A percentile compares a stretch with the other conserved stretches of the same genome.
Evolutionary conservation across 371 early-diverging fungal genomes (phyloP).

Genomic region (Ecytonucleospora hepatopenaei): DNA sequence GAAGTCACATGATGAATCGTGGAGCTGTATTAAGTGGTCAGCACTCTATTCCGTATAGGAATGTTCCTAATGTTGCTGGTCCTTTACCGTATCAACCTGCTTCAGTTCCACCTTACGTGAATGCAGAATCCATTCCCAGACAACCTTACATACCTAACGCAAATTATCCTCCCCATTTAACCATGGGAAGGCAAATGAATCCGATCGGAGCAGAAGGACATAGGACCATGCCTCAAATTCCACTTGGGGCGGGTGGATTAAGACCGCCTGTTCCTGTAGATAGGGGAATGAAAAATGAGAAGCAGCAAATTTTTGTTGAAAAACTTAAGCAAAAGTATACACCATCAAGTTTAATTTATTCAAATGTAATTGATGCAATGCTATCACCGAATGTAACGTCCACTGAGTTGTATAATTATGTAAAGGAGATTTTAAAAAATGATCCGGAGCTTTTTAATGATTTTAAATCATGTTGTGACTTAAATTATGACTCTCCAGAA

Average conservation of each 20-base stretch:
- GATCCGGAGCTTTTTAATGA: constrained; percentile 51
- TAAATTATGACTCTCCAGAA: constrained; percentile 57
- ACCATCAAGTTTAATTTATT: constrained; percentile 45
- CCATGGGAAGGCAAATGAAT: no score
- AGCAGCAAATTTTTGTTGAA: constrained; percentile 51
- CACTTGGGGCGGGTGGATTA: neutral
- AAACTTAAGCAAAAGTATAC: constrained; percentile 51
- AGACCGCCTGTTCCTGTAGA: constrained; percentile 4
- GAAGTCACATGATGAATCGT: neutral
- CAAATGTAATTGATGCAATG: constrained; percentile 48
- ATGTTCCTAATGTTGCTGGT: neutral
- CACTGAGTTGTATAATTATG: constrained; percentile 34
- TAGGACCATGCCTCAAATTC: neutral
- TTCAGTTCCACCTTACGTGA: neutral
- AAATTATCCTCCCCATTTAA: no score
- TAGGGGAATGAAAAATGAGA: constrained; percentile 26
- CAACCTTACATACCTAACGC: neutral
- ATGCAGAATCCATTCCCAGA: neutral
- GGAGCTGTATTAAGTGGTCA: neutral
- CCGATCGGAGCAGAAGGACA: neutral
- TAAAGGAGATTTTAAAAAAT: constrained; percentile 46
- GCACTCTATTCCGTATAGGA: neutral
- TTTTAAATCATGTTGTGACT: constrained; percentile 70
- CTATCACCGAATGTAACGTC: constrained; percentile 37
- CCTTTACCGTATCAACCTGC: constrained; percentile 7